A percentile compares a stretch with the other conserved stretches of the same genome.
Conservation (phyloP, 495 filamentous ascomycete genomes). For the Hypoxylon crocopeplum region DNA sequence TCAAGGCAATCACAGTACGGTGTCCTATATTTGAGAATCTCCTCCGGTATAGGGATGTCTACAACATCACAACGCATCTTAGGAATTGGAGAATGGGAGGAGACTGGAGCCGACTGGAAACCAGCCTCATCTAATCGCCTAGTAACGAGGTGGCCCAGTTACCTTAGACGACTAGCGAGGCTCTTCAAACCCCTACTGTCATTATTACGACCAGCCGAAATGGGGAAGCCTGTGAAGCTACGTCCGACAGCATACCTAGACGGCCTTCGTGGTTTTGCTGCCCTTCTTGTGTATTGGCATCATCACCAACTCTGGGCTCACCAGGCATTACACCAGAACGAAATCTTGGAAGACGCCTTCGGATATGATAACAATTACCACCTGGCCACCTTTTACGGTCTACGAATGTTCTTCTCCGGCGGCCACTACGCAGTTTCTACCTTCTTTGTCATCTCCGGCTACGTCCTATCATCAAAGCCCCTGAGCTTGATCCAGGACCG, state of each 20-base stretch:
- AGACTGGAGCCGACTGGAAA: conserved; percentile 20
- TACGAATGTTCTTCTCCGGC: conserved; percentile 51
- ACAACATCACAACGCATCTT: background rate
- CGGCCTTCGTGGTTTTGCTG: conserved; percentile 55
- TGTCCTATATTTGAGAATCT: background rate
- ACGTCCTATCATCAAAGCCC: conserved; percentile 60
- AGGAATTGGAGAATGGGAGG: conserved; percentile 27
- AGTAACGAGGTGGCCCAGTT: background rate
- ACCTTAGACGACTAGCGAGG: background rate
- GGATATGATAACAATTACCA: conserved; percentile 45
- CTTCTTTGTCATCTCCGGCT: conserved; percentile 58
- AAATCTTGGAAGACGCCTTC: conserved; percentile 43
- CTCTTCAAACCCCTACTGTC: conserved; percentile 11
- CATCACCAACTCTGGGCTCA: conserved; percentile 52
- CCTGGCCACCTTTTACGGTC: conserved; percentile 48
- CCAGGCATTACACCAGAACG: conserved; percentile 32
- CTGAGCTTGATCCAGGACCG: conserved; percentile 55
- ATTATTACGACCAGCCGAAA: background rate
- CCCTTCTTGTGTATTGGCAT: conserved; percentile 56
- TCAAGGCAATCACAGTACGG: too few species aligned
- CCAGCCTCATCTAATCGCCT: background rate
- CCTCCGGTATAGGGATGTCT: conserved; percentile 1
- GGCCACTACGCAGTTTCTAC: conserved; percentile 61
- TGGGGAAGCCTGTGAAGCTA: conserved; percentile 28
- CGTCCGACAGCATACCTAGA: conserved; percentile 55